phyloP scores from a whole-genome alignment of 164 flowering plant species.

The Aristolochia contorta region DNA sequence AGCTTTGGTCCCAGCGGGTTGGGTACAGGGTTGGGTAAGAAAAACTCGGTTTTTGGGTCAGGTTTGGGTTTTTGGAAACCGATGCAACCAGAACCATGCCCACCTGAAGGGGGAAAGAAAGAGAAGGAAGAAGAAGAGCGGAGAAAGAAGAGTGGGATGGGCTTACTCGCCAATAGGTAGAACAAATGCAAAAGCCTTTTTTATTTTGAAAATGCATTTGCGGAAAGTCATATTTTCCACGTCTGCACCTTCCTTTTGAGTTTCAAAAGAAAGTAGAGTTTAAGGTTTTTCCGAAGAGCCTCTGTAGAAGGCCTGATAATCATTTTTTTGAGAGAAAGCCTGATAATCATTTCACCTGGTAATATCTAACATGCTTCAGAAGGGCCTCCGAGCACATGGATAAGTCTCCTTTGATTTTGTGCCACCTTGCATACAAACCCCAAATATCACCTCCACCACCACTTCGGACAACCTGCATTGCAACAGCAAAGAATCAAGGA shows the following conservation, averaged over 20 bases:
- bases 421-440: slow-evolving; percentile 97
- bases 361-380: slow-evolving; percentile 84
- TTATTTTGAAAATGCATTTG: no score
- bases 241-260: slow-evolving; percentile 42
- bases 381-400: slow-evolving; percentile 87
- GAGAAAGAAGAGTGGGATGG: no score
- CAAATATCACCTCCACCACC: slow-evolving; percentile 52
- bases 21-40: no score
- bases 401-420: slow-evolving; percentile 74
- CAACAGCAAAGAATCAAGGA: not conserved
- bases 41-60: no score
- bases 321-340: not conserved
- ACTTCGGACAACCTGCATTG: slow-evolving; percentile 48
- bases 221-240: no score
- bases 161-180: no score
- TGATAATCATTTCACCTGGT: slow-evolving; percentile 42
- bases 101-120: no score
- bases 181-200: no score
- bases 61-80: no score
- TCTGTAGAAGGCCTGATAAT: not conserved
- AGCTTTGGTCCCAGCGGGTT: no score
- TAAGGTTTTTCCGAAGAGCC: not conserved
- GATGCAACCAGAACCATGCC: no score
- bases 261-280: slow-evolving; percentile 67
- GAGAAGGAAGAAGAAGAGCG: no score